phyloP scores from a whole-genome alignment of 2,329 filamentous ascomycete species.

The Bretziella fagacearum region DNA sequence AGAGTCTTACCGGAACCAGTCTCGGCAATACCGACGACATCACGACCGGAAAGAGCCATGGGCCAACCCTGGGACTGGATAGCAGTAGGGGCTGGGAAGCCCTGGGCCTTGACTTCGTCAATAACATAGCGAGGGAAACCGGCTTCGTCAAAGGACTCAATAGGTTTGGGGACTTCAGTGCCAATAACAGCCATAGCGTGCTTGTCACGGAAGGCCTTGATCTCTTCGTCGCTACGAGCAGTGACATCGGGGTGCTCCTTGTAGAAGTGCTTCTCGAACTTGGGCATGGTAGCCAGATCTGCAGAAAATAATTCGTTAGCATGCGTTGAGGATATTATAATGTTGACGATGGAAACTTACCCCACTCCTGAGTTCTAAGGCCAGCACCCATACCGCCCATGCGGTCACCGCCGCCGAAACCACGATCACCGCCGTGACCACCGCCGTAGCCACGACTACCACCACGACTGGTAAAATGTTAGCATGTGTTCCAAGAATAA shows the following conservation, averaged over 20 bases:
- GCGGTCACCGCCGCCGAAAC: constrained; percentile 66
- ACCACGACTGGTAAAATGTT: constrained; percentile 22
- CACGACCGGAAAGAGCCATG: constrained; percentile 94
- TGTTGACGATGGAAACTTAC: constrained; percentile 33
- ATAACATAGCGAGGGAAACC: constrained; percentile 95
- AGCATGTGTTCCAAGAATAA: constrained; percentile 18
- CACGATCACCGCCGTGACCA: constrained; percentile 21
- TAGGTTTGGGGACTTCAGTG: constrained; percentile 70
- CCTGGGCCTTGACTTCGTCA: constrained; percentile 96
- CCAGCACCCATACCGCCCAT: constrained; percentile 84
- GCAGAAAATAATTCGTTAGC: constrained; percentile 14
- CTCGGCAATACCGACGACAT: constrained; percentile 97
- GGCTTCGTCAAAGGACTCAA: constrained; percentile 94
- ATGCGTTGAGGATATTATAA: constrained; percentile 18
- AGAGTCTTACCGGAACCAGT: constrained; percentile 98
- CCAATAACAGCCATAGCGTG: constrained; percentile 75
- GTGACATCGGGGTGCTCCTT: constrained; percentile 77
- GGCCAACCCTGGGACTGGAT: constrained; percentile 99
- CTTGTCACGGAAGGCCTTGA: constrained; percentile 74
- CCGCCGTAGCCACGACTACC: constrained; percentile 22
- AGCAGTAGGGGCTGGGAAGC: constrained; percentile 69
- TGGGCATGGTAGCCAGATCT: constrained; percentile 68
- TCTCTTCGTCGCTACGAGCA: constrained; percentile 56
- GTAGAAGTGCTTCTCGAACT: constrained; percentile 99
- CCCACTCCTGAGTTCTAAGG: constrained; percentile 78